Conservation (phyloP, 495 filamentous ascomycete species). For the Lophiostoma macrostomum region DNA sequence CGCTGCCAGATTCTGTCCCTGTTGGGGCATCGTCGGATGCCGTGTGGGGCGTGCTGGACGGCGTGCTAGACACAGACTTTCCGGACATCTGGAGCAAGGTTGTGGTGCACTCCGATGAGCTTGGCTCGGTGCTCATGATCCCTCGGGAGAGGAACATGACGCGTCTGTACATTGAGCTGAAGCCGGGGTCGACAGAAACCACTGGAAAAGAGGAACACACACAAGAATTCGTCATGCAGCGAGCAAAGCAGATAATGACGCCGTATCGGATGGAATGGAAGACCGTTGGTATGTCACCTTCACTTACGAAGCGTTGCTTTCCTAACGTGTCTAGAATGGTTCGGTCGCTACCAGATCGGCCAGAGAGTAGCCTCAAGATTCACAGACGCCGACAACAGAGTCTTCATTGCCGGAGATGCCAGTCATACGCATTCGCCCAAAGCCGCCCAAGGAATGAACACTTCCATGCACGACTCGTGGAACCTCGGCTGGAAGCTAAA, state of each 20-base stretch:
- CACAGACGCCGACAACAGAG: conserved; percentile 22
- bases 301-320: background rate
- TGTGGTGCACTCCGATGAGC: conserved; percentile 59
- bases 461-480: conserved; percentile 35
- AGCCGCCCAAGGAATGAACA: conserved; percentile 38
- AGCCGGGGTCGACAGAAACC: conserved; percentile 61
- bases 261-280: conserved; percentile 72
- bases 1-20: conserved; percentile 61
- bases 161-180: conserved; percentile 72
- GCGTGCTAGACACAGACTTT: conserved; percentile 71
- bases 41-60: conserved; percentile 77
- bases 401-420: conserved; percentile 36
- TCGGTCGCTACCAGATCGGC: conserved; percentile 59
- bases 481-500: conserved; percentile 39
- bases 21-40: conserved; percentile 60
- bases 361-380: conserved; percentile 31
- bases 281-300: conserved; percentile 40
- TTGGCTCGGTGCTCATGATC: conserved; percentile 73
- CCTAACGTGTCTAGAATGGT: conserved; percentile 51
- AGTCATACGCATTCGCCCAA: conserved; percentile 36
- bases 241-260: conserved; percentile 62
- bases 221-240: conserved; percentile 63
- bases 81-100: conserved; percentile 74
- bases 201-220: conserved; percentile 60
- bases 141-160: conserved; percentile 73